phyloP scores from a whole-genome alignment of 441 rosid genomes.

The Kokia cookei region DNA sequence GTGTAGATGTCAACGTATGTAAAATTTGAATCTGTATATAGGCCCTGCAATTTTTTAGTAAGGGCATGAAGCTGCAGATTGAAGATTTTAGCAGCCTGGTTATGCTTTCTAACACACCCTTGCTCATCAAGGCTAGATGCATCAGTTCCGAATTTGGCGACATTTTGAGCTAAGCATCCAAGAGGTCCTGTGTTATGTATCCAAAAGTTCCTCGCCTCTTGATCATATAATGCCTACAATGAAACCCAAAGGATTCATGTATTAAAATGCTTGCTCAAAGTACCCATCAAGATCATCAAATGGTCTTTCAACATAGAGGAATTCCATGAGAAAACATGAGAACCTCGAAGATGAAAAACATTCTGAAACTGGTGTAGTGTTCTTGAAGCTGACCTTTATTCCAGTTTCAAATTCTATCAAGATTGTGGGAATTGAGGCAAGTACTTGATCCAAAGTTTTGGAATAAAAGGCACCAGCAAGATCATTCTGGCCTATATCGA shows the following conservation, averaged over 20 bases:
- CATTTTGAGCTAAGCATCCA: conserved; percentile 86
- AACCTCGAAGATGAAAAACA: not conserved
- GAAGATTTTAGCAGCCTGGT: conserved; percentile 78
- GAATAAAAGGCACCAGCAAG: conserved; percentile 94
- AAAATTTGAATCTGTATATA: conserved; percentile 50
- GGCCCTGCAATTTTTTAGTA: conserved; percentile 53
- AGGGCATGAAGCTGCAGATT: conserved; percentile 87
- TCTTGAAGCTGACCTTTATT: conserved; percentile 46
- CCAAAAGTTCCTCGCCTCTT: conserved; percentile 89
- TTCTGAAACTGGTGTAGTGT: not conserved
- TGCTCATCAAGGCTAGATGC: conserved; percentile 70
- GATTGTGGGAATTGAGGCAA: conserved; percentile 65
- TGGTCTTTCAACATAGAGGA: not conserved
- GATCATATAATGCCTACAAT: conserved; percentile 57
- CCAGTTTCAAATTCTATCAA: conserved; percentile 70
- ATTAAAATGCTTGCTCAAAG: not conserved
- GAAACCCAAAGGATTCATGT: not conserved
- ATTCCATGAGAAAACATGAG: not conserved
- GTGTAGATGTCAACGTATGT: conserved; percentile 77
- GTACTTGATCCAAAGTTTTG: conserved; percentile 68
- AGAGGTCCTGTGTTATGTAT: conserved; percentile 93
- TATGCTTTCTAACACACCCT: conserved; percentile 76
- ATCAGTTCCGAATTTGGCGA: conserved; percentile 82
- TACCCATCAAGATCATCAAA: not conserved
- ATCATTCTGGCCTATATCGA: conserved; percentile 96